Conservation (phyloP, 2,329 filamentous ascomycete genomes). For the Neoascochyta sp. region DNA sequence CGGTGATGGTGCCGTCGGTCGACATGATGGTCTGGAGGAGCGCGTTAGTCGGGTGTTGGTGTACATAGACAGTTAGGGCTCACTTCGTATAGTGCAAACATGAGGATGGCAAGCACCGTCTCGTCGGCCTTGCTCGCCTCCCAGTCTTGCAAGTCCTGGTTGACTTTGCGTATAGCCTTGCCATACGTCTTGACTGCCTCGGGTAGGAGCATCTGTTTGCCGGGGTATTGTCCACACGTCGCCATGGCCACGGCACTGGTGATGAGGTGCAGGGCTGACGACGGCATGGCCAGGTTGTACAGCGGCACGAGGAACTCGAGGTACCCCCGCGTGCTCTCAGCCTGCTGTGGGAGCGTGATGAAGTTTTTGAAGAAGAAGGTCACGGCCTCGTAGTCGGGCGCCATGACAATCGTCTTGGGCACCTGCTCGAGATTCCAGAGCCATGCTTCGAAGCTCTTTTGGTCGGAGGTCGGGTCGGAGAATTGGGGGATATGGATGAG, state of each 20-base stretch:
- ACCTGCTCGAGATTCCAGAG: slow-evolving; percentile 31
- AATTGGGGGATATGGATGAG: slow-evolving; percentile 19
- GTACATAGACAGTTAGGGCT: slow-evolving; percentile 6
- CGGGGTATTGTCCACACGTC: slow-evolving; percentile 39
- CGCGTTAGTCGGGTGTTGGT: background rate
- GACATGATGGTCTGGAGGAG: slow-evolving; percentile 36
- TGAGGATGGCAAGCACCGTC: slow-evolving; percentile 38
- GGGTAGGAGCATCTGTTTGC: slow-evolving; percentile 28
- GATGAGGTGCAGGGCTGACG: slow-evolving; percentile 40
- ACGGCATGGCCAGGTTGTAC: slow-evolving; percentile 33
- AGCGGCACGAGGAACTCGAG: slow-evolving; percentile 39
- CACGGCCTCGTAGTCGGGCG: slow-evolving; percentile 37
- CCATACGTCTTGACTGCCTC: slow-evolving; percentile 38
- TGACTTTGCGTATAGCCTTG: slow-evolving; percentile 37
- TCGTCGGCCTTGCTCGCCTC: slow-evolving; percentile 36
- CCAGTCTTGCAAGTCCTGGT: slow-evolving; percentile 37
- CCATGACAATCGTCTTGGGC: slow-evolving; percentile 24
- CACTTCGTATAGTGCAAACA: slow-evolving; percentile 44
- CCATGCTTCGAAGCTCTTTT: slow-evolving; percentile 25
- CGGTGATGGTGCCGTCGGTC: slow-evolving; percentile 35
- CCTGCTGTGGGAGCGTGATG: slow-evolving; percentile 37
- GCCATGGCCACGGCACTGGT: slow-evolving; percentile 40
- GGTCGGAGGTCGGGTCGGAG: slow-evolving; percentile 6
- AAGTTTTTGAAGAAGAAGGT: slow-evolving; percentile 45
- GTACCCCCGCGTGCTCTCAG: slow-evolving; percentile 38